Base-by-base conservation (phyloP, 495 filamentous ascomycete genomes). In the Penicillium dipodomyicola region DNA sequence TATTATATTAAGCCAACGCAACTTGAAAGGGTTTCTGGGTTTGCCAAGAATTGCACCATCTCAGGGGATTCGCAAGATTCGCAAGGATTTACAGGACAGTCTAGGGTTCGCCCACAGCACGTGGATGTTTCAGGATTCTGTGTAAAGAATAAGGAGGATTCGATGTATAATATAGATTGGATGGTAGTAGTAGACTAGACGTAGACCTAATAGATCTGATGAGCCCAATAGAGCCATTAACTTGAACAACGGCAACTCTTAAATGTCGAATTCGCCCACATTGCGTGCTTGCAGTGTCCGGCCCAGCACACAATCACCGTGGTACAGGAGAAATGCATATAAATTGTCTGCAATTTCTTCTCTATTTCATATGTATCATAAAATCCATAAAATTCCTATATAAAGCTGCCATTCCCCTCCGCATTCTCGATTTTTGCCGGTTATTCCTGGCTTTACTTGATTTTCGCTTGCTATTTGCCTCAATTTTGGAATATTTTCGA, bases 291-390 rank as follows among this genome's bases (percentile, higher is more conserved):
- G 22, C 22, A 8, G 1, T 6, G n/a, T 20, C 29, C 14, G 8
- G 40, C 19, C 6, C 17, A 39, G 35, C 49, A 40, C 49, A 40
- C 32, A 47, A 54, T 54, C 25, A 10, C 20, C 32, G 52, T 54
- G 52, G 43, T 29, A 54, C 42, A 54, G 33, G 2, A 45, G n/a
- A n/a, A 32, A n/a, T 35, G 4, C 22, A 39, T 49, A 35, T 37
- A 49, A 15, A 48, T 4, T 12, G 25, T 17, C 10, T 10, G 3
- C 4, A 5, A 4, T 32, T 8, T 20, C 20, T 15, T 11, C 6
- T 41, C 7, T 40, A 8, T 30, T 48, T 29, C 35, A 15, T 14
- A 47, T 25, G 27, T 25, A n/a, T 11, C 39, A 8, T 20, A 43
- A 20, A 11, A 43, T 14, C n/a, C n/a, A n/a, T n/a, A n/a, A n/a